Evolutionary conservation across 2,329 filamentous ascomycete species (phyloP).

Genomic region (Raffaelea arxii): DNA sequence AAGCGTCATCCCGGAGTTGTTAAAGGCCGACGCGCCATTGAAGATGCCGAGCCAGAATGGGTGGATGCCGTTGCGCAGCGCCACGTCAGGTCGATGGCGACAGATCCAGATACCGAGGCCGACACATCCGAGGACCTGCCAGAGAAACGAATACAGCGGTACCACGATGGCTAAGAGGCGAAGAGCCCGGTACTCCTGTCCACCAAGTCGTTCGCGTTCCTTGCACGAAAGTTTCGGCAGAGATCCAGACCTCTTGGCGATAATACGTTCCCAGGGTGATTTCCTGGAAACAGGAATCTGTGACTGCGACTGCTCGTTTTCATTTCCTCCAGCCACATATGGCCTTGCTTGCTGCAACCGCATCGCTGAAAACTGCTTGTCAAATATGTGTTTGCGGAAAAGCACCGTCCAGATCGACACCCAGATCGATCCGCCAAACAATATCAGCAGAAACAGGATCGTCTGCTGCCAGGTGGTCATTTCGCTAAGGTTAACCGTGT

Average conservation of each 20-base stretch:
- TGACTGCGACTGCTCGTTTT: too few species aligned
- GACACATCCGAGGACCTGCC: constrained; percentile 50
- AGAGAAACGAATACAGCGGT: constrained; percentile 48
- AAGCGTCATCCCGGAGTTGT: constrained; percentile 61
- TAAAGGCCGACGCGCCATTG: constrained; percentile 58
- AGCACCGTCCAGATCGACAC: constrained; percentile 55
- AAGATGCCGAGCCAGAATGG: constrained; percentile 63
- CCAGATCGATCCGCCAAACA: constrained; percentile 54
- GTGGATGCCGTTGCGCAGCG: constrained; percentile 46
- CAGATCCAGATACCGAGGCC: constrained; percentile 53
- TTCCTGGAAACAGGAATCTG: constrained; percentile 13
- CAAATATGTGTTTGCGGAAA: constrained; percentile 51
- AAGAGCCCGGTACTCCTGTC: constrained; percentile 55
- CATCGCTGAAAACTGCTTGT: constrained; percentile 51
- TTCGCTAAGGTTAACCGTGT: constrained; percentile 50
- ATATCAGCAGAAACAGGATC: constrained; percentile 51
- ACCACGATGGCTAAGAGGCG: constrained; percentile 49
- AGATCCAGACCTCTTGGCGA: too few species aligned
- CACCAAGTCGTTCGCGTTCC: constrained; percentile 49
- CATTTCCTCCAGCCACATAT: too few species aligned
- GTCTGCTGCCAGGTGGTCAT: constrained; percentile 59
- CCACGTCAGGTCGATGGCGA: constrained; percentile 35
- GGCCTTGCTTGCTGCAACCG: too few species aligned
- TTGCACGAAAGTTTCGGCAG: too few species aligned
- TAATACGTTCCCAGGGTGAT: too few species aligned